Percentiles rank a stretch among this genome's conserved stretches.
phyloP scores from a whole-genome alignment of 2,329 filamentous ascomycete species.

The Beauveria pseudobassiana region DNA sequence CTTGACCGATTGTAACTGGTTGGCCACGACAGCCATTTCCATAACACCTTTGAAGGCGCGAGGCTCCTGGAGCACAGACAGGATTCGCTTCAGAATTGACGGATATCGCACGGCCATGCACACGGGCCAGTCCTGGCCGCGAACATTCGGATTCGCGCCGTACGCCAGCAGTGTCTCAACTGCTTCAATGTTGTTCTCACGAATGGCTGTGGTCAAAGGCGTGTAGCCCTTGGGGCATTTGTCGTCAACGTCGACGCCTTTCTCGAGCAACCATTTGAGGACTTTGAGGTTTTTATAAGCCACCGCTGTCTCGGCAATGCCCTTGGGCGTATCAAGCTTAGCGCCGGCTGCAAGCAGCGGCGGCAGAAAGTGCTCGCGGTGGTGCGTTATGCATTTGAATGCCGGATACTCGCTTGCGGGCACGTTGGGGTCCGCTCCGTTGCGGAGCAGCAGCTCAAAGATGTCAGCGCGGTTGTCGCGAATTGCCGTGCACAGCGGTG shows the following conservation, averaged over 20 bases:
- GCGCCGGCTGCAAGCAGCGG: slow-evolving; percentile 52
- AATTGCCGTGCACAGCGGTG: slow-evolving; percentile 60
- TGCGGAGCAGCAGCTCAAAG: slow-evolving; percentile 48
- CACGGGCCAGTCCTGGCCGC: slow-evolving; percentile 63
- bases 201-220: slow-evolving; percentile 58
- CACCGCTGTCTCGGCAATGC: slow-evolving; percentile 59
- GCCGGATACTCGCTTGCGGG: slow-evolving; percentile 56
- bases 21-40: slow-evolving; percentile 59
- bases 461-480: slow-evolving; percentile 58
- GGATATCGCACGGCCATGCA: slow-evolving; percentile 61
- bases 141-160: slow-evolving; percentile 54
- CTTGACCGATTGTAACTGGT: slow-evolving; percentile 61
- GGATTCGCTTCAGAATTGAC: slow-evolving; percentile 49
- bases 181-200: slow-evolving; percentile 50
- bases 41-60: slow-evolving; percentile 59
- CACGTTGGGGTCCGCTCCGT: slow-evolving; percentile 55
- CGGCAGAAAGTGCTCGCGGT: slow-evolving; percentile 53
- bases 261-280: slow-evolving; percentile 51
- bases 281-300: slow-evolving; percentile 54
- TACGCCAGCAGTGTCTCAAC: slow-evolving; percentile 50
- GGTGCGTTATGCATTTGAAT: slow-evolving; percentile 63
- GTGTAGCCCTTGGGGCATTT: slow-evolving; percentile 50
- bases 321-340: slow-evolving; percentile 51
- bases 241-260: slow-evolving; percentile 54
- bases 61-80: slow-evolving; percentile 49